phyloP scores from a whole-genome alignment of 306 rosid genomes.

The Cucurbita pepo region DNA sequence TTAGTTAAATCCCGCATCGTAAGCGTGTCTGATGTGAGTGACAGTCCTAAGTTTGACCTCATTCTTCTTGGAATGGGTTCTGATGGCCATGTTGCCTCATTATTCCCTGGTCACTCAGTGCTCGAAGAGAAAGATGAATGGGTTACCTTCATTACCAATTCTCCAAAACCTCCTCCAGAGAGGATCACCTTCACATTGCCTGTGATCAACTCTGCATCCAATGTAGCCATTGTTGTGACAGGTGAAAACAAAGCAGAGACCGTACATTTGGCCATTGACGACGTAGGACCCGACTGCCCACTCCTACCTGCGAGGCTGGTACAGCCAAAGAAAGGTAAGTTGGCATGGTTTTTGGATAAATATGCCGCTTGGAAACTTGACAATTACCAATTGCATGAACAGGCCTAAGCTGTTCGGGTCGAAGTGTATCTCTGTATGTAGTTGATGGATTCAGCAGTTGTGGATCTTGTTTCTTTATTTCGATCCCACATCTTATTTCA shows the following conservation, averaged over 20 bases:
- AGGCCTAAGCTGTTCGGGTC: conserved; percentile 14
- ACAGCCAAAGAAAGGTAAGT: conserved; percentile 62
- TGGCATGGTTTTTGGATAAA: conserved; percentile 89
- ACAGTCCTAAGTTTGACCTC: conserved; percentile 94
- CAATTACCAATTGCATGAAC: conserved; percentile 31
- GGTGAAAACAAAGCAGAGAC: conserved; percentile 71
- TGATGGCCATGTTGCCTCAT: conserved; percentile 82
- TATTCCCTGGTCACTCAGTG: conserved; percentile 65
- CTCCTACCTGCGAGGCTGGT: conserved; percentile 61
- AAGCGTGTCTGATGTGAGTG: conserved; percentile 59
- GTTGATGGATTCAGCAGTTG: conserved; percentile 28
- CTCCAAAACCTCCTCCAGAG: conserved; percentile 96
- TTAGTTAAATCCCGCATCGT: conserved; percentile 73
- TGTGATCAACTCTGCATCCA: conserved; percentile 90
- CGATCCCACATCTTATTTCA: conserved; percentile 13
- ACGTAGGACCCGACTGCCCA: conserved; percentile 27
- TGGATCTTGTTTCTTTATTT: conserved; percentile 13
- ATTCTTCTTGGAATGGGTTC: conserved; percentile 85
- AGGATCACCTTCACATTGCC: conserved; percentile 93
- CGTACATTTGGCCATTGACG: conserved; percentile 50
- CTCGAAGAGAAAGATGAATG: conserved; percentile 62
- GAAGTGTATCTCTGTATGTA: conserved; percentile 46
- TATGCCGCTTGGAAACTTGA: conserved; percentile 75
- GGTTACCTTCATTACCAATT: conserved; percentile 83
- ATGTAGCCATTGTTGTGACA: conserved; percentile 53